Conservation (phyloP, 352 stramenopile species). For the Phytophthora hybrid region DNA sequence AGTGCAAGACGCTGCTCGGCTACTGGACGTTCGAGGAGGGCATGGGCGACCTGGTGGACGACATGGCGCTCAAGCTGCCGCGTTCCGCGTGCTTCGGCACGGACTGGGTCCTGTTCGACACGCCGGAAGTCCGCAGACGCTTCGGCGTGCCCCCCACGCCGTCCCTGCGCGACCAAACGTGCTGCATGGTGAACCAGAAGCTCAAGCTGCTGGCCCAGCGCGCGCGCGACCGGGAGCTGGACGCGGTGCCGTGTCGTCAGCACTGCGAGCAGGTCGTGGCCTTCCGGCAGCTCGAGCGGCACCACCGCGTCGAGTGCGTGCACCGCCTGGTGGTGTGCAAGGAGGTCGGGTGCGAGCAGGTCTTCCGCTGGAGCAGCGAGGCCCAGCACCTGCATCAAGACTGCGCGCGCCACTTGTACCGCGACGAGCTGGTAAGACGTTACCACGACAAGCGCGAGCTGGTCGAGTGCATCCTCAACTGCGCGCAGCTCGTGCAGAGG, state of each 20-base stretch:
- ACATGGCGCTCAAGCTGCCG: conserved; percentile 66
- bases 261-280: conserved; percentile 49
- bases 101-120: conserved; percentile 64
- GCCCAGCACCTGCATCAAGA: conserved; percentile 38
- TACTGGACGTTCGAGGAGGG: conserved; percentile 88
- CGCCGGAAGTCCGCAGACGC: conserved; percentile 45
- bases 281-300: conserved; percentile 53
- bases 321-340: conserved; percentile 65
- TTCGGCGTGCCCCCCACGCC: conserved; percentile 69
- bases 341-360: conserved; percentile 52
- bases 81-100: conserved; percentile 57
- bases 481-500: conserved; percentile 42
- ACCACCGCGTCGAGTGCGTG: conserved; percentile 57
- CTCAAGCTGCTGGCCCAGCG: conserved; percentile 71
- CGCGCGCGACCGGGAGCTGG: conserved; percentile 53
- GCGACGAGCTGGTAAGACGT: conserved; percentile 49
- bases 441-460: conserved; percentile 51
- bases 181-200: conserved; percentile 74
- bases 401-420: conserved; percentile 54
- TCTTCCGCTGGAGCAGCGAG: conserved; percentile 46
- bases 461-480: conserved; percentile 59
- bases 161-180: conserved; percentile 68
- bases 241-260: conserved; percentile 52
- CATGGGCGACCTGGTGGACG: conserved; percentile 73
- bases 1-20: conserved; percentile 45